Conservation (phyloP, 768 basidiomycete species). For the Termitomyces sp. region DNA sequence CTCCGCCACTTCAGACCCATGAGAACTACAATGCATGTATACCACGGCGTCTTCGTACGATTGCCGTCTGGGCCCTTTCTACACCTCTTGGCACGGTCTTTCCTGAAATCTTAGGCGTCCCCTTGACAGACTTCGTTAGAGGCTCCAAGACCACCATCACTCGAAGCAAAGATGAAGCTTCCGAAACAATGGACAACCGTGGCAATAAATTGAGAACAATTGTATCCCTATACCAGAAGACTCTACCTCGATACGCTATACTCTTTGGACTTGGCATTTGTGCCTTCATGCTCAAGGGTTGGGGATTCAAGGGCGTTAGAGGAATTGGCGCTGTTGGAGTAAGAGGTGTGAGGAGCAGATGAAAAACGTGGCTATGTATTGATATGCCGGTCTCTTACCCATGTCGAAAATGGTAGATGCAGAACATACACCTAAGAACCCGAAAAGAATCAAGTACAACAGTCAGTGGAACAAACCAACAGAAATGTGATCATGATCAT, state of each 20-base stretch:
- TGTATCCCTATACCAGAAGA: neutral
- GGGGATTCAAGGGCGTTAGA: conserved; percentile 8
- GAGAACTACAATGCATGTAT: neutral
- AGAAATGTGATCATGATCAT: too few species aligned
- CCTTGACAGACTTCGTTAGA: neutral
- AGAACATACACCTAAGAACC: too few species aligned
- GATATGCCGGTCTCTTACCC: neutral
- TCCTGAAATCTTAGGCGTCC: neutral
- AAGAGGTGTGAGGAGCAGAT: conserved; percentile 7
- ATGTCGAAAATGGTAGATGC: too few species aligned
- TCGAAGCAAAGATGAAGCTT: neutral
- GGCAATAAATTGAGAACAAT: neutral
- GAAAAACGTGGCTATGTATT: neutral
- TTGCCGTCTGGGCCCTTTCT: conserved; percentile 8
- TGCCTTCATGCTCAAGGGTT: conserved; percentile 30
- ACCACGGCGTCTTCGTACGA: conserved; percentile 2
- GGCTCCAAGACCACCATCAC: neutral
- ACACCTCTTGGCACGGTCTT: conserved; percentile 2
- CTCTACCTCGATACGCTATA: conserved; percentile 33
- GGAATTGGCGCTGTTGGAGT: conserved; percentile 6
- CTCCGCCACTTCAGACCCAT: neutral
- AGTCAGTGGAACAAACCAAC: too few species aligned
- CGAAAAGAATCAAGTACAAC: too few species aligned
- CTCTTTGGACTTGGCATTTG: conserved; percentile 39
- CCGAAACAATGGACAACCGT: neutral